Conservation (phyloP, 176 grass and related monocot genomes). For the Paspalum vaginatum region DNA sequence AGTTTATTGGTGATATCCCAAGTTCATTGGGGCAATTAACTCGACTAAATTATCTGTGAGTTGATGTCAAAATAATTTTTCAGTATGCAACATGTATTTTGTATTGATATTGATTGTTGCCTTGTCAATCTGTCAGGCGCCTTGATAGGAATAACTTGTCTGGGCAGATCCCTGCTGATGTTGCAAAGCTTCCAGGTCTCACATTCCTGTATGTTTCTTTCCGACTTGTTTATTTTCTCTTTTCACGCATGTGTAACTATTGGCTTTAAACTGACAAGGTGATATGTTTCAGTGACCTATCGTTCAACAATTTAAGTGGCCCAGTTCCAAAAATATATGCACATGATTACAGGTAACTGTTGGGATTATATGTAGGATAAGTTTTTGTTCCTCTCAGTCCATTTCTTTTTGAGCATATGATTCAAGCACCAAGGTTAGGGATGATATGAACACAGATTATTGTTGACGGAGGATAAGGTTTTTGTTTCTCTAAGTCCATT, state of each 20-base stretch:
- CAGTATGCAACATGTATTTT: constrained; percentile 18
- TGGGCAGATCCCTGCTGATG: constrained; percentile 71
- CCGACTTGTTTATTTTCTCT: constrained; percentile 29
- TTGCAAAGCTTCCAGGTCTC: constrained; percentile 90
- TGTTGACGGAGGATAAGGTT: neutral
- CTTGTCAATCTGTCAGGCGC: constrained; percentile 64
- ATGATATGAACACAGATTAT: neutral
- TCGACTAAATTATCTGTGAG: constrained; percentile 89
- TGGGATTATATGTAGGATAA: constrained; percentile 23
- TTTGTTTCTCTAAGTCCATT: neutral
- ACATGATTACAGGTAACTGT: constrained; percentile 79
- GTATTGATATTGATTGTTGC: constrained; percentile 23
- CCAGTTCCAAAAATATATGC: constrained; percentile 88
- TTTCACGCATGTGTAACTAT: constrained; percentile 6
- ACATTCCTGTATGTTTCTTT: constrained; percentile 88
- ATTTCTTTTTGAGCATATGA: neutral
- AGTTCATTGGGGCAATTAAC: constrained; percentile 73
- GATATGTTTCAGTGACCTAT: constrained; percentile 83
- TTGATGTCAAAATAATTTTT: constrained; percentile 30
- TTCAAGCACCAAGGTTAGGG: neutral
- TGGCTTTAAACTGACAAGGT: constrained; percentile 36
- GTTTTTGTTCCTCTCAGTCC: neutral
- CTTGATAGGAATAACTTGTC: constrained; percentile 88
- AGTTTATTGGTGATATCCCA: constrained; percentile 85
- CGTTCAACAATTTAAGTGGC: constrained; percentile 86